phyloP scores from a whole-genome alignment of 2,329 filamentous ascomycete species.

The Knoxdaviesia capensis region DNA sequence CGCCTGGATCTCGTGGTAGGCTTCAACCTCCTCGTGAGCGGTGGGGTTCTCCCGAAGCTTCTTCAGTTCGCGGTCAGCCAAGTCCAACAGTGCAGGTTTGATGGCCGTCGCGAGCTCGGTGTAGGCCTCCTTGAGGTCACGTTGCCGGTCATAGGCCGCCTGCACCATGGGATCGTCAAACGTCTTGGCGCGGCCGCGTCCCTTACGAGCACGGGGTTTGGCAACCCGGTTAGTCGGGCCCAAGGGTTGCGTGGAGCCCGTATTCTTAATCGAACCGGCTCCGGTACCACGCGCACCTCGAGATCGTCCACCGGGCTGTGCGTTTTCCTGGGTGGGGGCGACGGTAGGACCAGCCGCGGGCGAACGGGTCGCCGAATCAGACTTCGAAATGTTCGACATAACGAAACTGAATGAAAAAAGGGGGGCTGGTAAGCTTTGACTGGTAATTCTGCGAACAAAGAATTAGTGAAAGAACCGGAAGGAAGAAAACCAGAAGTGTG shows the following conservation, averaged over 20 bases:
- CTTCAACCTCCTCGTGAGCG: constrained; percentile 29
- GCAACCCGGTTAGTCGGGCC: too few relatives aligned
- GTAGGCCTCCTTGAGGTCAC: constrained; percentile 45
- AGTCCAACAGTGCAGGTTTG: constrained; percentile 44
- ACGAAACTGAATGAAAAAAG: too few relatives aligned
- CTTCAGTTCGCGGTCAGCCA: constrained; percentile 39
- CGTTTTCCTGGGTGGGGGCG: neutral
- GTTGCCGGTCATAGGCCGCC: constrained; percentile 40
- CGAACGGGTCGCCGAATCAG: neutral
- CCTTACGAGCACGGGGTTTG: constrained; percentile 1
- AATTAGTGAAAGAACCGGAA: too few relatives aligned
- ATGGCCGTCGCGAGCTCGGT: constrained; percentile 40
- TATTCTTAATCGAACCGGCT: too few relatives aligned
- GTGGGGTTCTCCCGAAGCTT: constrained; percentile 32
- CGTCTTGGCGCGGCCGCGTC: constrained; percentile 33
- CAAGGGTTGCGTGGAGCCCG: too few relatives aligned
- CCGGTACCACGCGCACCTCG: too few relatives aligned
- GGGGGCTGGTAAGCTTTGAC: too few relatives aligned
- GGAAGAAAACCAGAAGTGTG: too few relatives aligned
- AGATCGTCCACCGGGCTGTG: neutral
- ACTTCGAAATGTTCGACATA: too few relatives aligned
- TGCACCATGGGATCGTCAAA: constrained; percentile 33
- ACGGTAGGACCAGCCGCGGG: neutral
- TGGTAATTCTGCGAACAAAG: too few relatives aligned
- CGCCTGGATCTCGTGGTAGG: constrained; percentile 28